These are phyloP conservation scores for Coccomyxa sp. DNA, from an alignment of 139 green algal species.

Conservation along the genomic window DNA sequence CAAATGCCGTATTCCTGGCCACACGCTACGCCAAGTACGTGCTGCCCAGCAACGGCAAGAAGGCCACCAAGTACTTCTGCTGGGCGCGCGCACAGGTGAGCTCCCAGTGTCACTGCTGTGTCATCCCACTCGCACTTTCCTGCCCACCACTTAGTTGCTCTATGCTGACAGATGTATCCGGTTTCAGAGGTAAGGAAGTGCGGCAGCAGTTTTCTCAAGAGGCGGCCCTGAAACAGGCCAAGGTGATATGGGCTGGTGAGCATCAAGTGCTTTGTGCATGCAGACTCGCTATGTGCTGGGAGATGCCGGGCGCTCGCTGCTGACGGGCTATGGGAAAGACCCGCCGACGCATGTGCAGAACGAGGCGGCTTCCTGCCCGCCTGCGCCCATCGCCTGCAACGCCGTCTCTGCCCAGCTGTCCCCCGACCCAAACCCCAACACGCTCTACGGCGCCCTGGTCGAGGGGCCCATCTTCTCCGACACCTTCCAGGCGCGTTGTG, in stretches of 20 bases:
- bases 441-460: conserved; percentile 58
- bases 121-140: no score
- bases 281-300: conserved; percentile 64
- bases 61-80: conserved; percentile 44
- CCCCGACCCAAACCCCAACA: conserved; percentile 48
- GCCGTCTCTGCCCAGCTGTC: conserved; percentile 26
- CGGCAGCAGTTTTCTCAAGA: no score
- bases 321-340: conserved; percentile 46
- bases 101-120: background rate
- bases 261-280: background rate
- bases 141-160: no score
- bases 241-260: no score
- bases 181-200: no score
- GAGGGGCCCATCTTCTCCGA: conserved; percentile 32
- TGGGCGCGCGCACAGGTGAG: conserved; percentile 40
- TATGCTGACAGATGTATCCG: no score
- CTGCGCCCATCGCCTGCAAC: conserved; percentile 6
- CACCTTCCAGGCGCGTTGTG: background rate
- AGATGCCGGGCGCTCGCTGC: conserved; percentile 24
- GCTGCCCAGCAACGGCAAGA: background rate
- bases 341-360: conserved; percentile 47
- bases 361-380: conserved; percentile 53
- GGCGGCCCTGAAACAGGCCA: no score
- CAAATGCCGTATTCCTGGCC: conserved; percentile 54
- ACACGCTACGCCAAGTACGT: conserved; percentile 33